A percentile compares a stretch with the other conserved stretches of the same genome.
phyloP scores from a whole-genome alignment of 306 rosid species.

The Abrus pulchellus region DNA sequence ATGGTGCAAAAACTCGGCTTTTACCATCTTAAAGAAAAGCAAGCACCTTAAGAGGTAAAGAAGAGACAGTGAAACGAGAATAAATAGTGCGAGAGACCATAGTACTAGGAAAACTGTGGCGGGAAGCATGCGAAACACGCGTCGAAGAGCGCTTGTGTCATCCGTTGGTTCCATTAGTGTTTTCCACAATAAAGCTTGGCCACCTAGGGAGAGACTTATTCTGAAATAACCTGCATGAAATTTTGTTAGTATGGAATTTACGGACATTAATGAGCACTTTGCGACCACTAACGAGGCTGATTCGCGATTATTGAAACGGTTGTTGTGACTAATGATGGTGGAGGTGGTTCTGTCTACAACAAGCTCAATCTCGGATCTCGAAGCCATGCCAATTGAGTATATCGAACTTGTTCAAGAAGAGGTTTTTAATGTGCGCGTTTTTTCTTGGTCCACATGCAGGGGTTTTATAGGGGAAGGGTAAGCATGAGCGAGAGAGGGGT shows the following conservation, averaged over 20 bases:
- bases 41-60: conserved; percentile 65
- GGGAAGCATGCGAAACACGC: conserved; percentile 45
- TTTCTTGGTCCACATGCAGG: conserved; percentile 6
- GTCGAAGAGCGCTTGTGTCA: conserved; percentile 23
- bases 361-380: conserved; percentile 42
- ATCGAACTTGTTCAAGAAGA: not conserved
- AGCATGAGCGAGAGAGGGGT: not conserved
- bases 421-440: not conserved
- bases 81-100: conserved; percentile 55
- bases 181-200: conserved; percentile 73
- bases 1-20: conserved; percentile 66
- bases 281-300: conserved; percentile 26
- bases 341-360: conserved; percentile 41
- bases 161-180: conserved; percentile 39
- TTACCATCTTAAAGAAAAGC: conserved; percentile 65
- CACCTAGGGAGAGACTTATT: conserved; percentile 69
- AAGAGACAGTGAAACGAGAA: conserved; percentile 54
- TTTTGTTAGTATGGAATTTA: conserved; percentile 51
- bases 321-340: not conserved
- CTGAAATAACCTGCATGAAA: conserved; percentile 77
- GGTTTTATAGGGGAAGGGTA: conserved; percentile 29
- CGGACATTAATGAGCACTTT: conserved; percentile 40
- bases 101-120: conserved; percentile 49
- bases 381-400: conserved; percentile 19
- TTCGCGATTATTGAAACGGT: not conserved